phyloP scores from a whole-genome alignment of 2,329 filamentous ascomycete species.

The Verticillium longisporum region DNA sequence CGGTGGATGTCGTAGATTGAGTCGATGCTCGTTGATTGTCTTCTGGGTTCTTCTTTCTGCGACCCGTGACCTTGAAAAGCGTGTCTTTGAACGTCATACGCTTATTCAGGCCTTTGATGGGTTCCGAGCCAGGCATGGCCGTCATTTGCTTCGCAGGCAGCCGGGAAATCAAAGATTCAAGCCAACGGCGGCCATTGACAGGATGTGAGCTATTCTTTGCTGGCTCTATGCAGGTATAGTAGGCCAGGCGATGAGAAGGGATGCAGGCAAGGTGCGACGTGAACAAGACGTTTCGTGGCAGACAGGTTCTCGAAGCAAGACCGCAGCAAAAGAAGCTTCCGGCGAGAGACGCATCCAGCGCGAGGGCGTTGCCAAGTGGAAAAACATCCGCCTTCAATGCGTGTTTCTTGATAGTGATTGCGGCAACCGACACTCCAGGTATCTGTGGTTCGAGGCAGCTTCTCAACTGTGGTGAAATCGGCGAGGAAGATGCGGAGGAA shows the following conservation, averaged over 20 bases:
- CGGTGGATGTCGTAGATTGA: background rate
- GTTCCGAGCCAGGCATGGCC: background rate
- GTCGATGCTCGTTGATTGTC: background rate
- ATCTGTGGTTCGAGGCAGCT: background rate
- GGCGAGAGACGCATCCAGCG: background rate
- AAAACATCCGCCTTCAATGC: background rate
- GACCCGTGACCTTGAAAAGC: constrained; percentile 1
- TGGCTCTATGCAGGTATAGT: background rate
- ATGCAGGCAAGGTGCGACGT: background rate
- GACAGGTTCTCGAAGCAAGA: background rate
- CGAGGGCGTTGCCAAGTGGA: background rate
- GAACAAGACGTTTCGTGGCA: background rate
- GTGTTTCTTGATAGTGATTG: background rate
- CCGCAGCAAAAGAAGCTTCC: too few species aligned
- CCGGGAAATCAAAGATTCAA: background rate
- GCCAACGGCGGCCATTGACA: constrained; percentile 1
- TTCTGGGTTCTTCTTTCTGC: background rate
- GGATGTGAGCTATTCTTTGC: background rate
- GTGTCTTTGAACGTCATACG: constrained; percentile 1
- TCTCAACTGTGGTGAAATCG: background rate
- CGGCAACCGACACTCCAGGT: background rate
- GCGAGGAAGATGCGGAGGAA: background rate
- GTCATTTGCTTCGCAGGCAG: background rate
- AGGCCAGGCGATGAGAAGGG: background rate
- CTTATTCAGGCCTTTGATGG: background rate